These are phyloP conservation scores for Keithomyces neogunnii DNA, from an alignment of 2,329 filamentous ascomycete genomes.

Conservation along the genomic window DNA sequence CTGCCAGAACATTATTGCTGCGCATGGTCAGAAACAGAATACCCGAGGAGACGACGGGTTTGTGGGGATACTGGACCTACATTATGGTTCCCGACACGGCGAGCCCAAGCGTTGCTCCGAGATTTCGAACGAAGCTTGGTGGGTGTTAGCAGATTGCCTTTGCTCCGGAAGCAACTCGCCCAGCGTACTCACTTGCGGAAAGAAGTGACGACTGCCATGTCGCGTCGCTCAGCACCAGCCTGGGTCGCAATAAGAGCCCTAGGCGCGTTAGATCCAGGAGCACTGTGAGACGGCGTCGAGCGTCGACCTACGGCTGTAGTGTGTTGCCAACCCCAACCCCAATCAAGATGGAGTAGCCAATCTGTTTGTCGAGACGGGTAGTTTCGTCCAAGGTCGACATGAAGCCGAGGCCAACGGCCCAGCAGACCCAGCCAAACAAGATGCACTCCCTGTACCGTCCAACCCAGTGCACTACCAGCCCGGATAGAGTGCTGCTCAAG, in stretches of 20 bases:
- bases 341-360: conserved; percentile 45
- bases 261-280: not conserved
- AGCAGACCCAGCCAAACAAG: conserved; percentile 42
- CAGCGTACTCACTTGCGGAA: conserved; percentile 28
- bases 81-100: conserved; percentile 30
- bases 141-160: not conserved
- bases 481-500: conserved; percentile 38
- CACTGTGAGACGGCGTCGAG: too few relatives aligned
- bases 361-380: conserved; percentile 41
- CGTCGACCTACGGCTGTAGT: conserved; percentile 34
- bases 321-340: conserved; percentile 44
- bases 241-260: conserved; percentile 45
- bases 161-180: too few relatives aligned
- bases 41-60: not conserved
- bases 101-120: conserved; percentile 29
- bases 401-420: conserved; percentile 42
- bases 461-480: conserved; percentile 42
- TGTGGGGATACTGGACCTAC: conserved; percentile 13
- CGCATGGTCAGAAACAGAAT: not conserved
- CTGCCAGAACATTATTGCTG: conserved; percentile 29
- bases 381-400: conserved; percentile 41
- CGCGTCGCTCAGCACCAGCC: conserved; percentile 41
- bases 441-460: conserved; percentile 46
- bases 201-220: conserved; percentile 36
- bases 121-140: conserved; percentile 27